Conservation (phyloP, 768 basidiomycete genomes). For the Kockovaella imperatae region DNA sequence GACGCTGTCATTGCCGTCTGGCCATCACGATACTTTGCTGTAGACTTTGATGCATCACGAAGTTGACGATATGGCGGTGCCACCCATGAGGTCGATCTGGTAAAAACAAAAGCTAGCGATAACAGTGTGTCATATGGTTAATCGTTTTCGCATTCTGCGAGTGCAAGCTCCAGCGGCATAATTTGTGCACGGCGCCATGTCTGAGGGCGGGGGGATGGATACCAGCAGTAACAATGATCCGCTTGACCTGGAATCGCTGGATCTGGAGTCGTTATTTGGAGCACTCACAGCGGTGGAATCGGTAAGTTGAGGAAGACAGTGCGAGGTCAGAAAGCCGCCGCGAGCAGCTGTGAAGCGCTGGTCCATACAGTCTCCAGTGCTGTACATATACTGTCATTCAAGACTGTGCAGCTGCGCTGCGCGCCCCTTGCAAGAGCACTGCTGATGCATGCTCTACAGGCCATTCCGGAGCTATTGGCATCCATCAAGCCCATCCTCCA, state of each 20-base stretch:
- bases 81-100: background rate
- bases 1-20: too few relatives aligned
- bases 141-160: background rate
- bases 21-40: too few relatives aligned
- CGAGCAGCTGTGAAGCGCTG: too few relatives aligned
- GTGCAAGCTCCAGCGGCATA: background rate
- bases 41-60: too few relatives aligned
- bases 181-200: background rate
- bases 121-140: background rate
- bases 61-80: background rate
- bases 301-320: slow-evolving; percentile 8
- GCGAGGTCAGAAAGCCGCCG: background rate
- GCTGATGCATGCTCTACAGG: slow-evolving; percentile 11
- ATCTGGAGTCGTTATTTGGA: slow-evolving; percentile 23
- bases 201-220: too few relatives aligned
- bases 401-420: background rate
- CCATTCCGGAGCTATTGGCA: slow-evolving; percentile 25
- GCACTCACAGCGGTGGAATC: slow-evolving; percentile 31
- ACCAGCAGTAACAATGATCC: slow-evolving; percentile 7
- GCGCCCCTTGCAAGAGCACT: background rate
- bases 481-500: slow-evolving; percentile 30
- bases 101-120: background rate
- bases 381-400: background rate
- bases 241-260: slow-evolving; percentile 25
- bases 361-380: too few relatives aligned